A percentile compares a stretch with the other conserved stretches of the same genome.
Evolutionary conservation across 169 alveolate genomes (phyloP).

Genomic region (Besnoitia besnoiti): DNA sequence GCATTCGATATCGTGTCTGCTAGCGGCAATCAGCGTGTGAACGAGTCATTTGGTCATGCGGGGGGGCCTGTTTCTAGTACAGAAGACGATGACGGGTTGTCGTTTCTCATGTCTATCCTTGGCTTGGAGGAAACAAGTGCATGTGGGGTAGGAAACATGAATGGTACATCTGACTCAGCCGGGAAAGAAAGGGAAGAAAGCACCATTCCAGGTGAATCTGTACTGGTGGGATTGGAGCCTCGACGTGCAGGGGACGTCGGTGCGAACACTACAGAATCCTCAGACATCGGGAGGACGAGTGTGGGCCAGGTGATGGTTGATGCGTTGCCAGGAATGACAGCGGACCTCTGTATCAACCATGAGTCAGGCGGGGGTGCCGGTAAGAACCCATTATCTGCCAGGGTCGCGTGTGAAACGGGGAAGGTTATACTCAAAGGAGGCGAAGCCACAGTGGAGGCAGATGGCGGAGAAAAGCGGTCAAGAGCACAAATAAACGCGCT

Average conservation of each 20-base stretch:
- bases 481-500: background rate
- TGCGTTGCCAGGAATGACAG: background rate
- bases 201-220: background rate
- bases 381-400: no score
- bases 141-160: background rate
- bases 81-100: background rate
- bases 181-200: background rate
- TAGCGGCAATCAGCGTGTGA: background rate
- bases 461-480: background rate
- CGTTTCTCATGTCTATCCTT: slow-evolving; percentile 6
- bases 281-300: background rate
- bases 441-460: background rate
- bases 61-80: background rate
- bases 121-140: background rate
- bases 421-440: background rate
- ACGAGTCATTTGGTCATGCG: background rate
- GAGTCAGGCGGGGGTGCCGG: background rate
- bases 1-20: background rate
- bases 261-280: no score
- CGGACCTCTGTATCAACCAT: background rate
- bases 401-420: background rate
- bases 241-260: background rate
- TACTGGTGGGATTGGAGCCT: background rate
- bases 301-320: background rate
- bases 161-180: background rate